Evolutionary conservation across 2,329 filamentous ascomycete genomes (phyloP).

Genomic region (Aspergillus fischeri): DNA sequence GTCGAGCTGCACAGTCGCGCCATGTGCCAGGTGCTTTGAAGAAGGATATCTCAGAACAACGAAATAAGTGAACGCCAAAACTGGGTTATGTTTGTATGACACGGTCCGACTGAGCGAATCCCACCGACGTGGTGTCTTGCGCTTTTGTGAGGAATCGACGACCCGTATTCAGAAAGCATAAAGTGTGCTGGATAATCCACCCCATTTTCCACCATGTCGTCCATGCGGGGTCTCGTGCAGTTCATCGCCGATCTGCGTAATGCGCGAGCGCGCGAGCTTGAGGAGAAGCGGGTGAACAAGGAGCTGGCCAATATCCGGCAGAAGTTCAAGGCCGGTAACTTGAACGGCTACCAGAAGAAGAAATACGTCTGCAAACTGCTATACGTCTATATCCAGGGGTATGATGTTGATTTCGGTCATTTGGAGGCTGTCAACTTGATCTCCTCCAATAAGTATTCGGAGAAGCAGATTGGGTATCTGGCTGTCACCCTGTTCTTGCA

Average conservation of each 20-base stretch:
- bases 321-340: conserved; percentile 93
- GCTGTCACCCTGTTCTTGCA: conserved; percentile 96
- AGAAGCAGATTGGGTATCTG: conserved; percentile 98
- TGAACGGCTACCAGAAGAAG: conserved; percentile 98
- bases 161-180: background rate
- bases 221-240: conserved; percentile 75
- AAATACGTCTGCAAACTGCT: conserved; percentile 99
- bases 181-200: background rate
- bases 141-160: conserved; percentile 1
- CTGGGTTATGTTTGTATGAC: conserved; percentile 31
- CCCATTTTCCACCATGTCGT: conserved; percentile 37
- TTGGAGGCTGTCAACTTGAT: conserved; percentile 97
- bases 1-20: conserved; percentile 7
- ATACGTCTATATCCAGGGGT: conserved; percentile 98
- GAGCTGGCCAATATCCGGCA: conserved; percentile 97
- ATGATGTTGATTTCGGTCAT: conserved; percentile 98
- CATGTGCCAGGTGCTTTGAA: conserved; percentile 24
- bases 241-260: conserved; percentile 98
- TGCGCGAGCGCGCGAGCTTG: conserved; percentile 86
- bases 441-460: conserved; percentile 93
- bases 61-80: background rate
- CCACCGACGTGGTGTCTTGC: conserved; percentile 22
- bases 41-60: background rate
- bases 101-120: conserved; percentile 17
- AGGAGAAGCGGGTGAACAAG: conserved; percentile 99